phyloP scores from a whole-genome alignment of 306 rosid species.

The Hippophae gyantsensis region DNA sequence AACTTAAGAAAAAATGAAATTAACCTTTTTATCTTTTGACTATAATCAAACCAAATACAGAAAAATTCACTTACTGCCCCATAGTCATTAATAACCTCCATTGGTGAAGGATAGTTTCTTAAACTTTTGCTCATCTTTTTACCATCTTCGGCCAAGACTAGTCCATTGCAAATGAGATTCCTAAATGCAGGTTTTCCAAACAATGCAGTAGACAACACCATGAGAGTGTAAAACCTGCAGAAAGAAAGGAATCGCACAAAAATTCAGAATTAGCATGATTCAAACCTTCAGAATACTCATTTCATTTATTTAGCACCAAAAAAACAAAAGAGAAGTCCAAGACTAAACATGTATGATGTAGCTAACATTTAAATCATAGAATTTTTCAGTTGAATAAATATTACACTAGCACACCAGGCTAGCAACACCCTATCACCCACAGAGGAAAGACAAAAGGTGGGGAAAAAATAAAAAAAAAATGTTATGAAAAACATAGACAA shows the following conservation, averaged over 20 bases:
- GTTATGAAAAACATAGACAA: background rate
- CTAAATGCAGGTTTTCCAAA: conserved; percentile 88
- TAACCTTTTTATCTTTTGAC: no score
- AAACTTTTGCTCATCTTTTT: conserved; percentile 96
- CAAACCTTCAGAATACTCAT: background rate
- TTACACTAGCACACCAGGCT: no score
- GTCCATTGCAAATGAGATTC: conserved; percentile 96
- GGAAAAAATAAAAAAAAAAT: no score
- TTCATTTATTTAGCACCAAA: no score
- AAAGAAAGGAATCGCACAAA: conserved; percentile 19
- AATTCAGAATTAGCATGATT: conserved; percentile 2
- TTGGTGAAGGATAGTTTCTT: conserved; percentile 86
- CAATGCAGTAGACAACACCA: conserved; percentile 89
- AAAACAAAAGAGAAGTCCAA: no score
- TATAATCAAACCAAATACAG: background rate
- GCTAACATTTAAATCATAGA: no score
- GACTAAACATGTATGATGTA: no score
- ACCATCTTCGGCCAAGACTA: conserved; percentile 94
- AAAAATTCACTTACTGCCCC: conserved; percentile 64
- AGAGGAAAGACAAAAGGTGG: no score
- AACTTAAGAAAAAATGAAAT: background rate
- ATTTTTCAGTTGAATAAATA: no score
- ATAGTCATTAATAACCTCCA: conserved; percentile 71
- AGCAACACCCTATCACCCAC: no score
- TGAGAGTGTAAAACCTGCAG: conserved; percentile 92